Evolutionary conservation across 129 eudicot genomes (phyloP), one percentile per base, ranked within the genome.

Genomic region (Artemisia tridentata): DNA sequence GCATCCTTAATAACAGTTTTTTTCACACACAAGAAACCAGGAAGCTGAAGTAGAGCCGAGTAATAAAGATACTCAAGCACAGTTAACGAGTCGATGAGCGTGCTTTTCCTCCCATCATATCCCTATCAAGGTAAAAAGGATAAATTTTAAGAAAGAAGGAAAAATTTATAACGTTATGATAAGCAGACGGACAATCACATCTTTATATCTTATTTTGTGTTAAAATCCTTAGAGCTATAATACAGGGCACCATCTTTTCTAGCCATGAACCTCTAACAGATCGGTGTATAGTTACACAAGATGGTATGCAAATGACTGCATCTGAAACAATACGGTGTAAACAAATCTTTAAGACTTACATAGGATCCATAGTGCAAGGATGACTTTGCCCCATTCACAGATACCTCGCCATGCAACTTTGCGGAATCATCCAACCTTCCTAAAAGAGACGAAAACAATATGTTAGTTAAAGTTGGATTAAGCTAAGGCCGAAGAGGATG

Each of bases 11-110:
- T 89, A 13, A 81, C 91, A 64, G 78, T 81, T 71, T 79, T 88
- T 66, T 82, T 88, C 79, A 78, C 83, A 76, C 66, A 88, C 53
- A 86, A 73, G 84, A 91, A 91, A 16, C 98, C 98, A 23, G 96
- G 98, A 83, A 91, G 96, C 76, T 91, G 98, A 67, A 91, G 98
- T 68, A 88, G 69, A 58, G 96, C 98, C 12, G 96, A 88, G 79
- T 91, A 88, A 82, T 86, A 91, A 54, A 91, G 96, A 78, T 80
- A 91, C 63, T 89, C 96, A 21, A 86, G 85, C 73, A 86, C 92
- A n/a, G 96, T 84, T 59, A 89, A 67, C 27, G 96, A 89, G 54
- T 88, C 92, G 41, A 89, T 86, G 71, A 89, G 89, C 13, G 84
- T 81, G 58, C 80, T 86, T 82, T 86, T 86, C 73, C 89, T 84